These are phyloP conservation scores for Phaseolus coccineus DNA, from an alignment of 331 rosid genomes.

Conservation along the genomic window DNA sequence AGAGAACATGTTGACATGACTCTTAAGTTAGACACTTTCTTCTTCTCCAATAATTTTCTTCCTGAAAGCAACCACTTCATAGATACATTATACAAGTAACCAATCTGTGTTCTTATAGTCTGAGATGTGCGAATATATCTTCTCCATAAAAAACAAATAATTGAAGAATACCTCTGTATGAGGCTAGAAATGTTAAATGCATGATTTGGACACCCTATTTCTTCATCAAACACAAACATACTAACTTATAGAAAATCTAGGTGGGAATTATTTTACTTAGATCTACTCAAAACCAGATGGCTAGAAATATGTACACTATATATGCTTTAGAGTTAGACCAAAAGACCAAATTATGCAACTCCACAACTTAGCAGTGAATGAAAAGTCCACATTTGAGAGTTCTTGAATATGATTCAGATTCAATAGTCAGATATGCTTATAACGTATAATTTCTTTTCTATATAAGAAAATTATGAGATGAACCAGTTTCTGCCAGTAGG, in stretches of 20 bases:
- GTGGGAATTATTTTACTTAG: too few relatives aligned
- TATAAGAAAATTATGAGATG: not conserved
- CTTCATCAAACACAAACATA: not conserved
- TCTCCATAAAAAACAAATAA: not conserved
- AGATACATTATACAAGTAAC: not conserved
- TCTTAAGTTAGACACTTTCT: not conserved
- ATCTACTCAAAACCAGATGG: too few relatives aligned
- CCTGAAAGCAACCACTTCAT: not conserved
- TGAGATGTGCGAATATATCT: not conserved
- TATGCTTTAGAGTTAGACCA: too few relatives aligned
- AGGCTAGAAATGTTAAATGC: not conserved
- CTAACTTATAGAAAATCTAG: not conserved
- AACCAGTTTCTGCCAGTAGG: not conserved
- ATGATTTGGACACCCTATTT: not conserved
- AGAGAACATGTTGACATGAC: conserved; percentile 7
- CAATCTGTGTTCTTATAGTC: not conserved
- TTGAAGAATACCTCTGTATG: not conserved
- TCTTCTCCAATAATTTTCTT: not conserved
- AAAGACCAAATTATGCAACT: not conserved
- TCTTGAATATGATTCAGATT: not conserved
- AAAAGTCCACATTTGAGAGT: not conserved
- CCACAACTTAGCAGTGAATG: not conserved
- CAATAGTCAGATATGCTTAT: not conserved
- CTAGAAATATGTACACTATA: not conserved
- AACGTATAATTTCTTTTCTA: not conserved